Base-by-base conservation (phyloP, 768 basidiomycete genomes). In the Kwoniella mangroviensis region DNA sequence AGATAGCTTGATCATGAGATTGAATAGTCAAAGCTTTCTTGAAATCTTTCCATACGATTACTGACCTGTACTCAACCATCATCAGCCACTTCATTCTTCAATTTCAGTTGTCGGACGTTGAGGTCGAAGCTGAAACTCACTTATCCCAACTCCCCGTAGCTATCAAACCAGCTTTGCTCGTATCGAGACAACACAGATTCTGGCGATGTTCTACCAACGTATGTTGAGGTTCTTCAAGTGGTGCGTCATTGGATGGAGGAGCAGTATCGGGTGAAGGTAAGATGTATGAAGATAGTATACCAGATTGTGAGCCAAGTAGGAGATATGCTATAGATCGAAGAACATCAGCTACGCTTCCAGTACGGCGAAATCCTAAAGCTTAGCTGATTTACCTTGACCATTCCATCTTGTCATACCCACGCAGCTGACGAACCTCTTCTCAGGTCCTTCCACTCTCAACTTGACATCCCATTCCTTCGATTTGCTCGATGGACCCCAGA, bases 71-170 rank as follows among this genome's bases (percentile, higher is more conserved):
- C 10, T 56, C 28, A 62, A 34, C 6, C 34, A 34, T 34, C 24
- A 60, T 74, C 65, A 74, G 69, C 67, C 28, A 24, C 15, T 12
- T 22, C 49, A 17, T 40, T 58, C 59, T 59, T 60, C 57, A 12
- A 22, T 28, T 22, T 21, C 21, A 28, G 54, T 55, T 22, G 21
- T 26, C 24, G 15, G 40, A 42, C 43, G 6, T 34, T 34, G 34
- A 34, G 6, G 34, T 34, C 34, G 34, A 28, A 42, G 57, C 57
- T 34, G 57, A 59, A 28, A 76, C 85, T 73, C 65, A 96, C 96
- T 88, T 91, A 85, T 98, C 97, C 97, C 97, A 99, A 53, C 93
- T 96, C 21, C 97, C 97, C 9, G 93, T 95, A 67, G 97, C 89
- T 70, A 98, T 90, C 60, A 88, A 86, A 17, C 93, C 92, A 58